Evolutionary conservation across 805 yeast genomes (phyloP), one percentile per base, ranked within the genome.

Genomic region (Sugiyamaella floridensis): DNA sequence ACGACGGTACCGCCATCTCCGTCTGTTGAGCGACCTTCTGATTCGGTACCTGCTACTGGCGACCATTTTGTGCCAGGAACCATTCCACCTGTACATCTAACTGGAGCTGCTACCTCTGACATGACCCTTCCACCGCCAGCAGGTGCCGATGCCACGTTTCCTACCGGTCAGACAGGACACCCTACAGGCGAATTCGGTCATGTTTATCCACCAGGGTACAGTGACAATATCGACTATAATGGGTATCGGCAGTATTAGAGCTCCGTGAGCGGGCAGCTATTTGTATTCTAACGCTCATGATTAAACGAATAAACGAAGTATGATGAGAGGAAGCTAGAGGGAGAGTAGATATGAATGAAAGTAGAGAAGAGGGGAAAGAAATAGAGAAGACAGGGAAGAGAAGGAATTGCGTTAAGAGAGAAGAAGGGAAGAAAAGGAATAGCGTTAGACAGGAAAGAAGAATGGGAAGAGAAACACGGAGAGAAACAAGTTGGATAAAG

Each of bases 231-330:
- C 18, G 59, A 57, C 28, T 55, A 57, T 41, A 52, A 54, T 28
- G 55, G 53, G 20, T 59, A 55, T 45, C 57, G 61, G 14, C 61
- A 56, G 48, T 57, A 53, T 29, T 58, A 50, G 40, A 29, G 43
- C 26, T 22, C 26, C 3, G 26, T 22, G 26, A 22, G 26, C 26
- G 26, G 26, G 26, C 26, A 22, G 26, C 26, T 22, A 22, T 22
- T 42, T 42, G 45, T 42, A 42, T 12, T 42, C 45, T 19, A 42
- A 32, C 37, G 37, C 37, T 32, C 37, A 32, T 32, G 37, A 32
- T 14, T 32, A 32, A 32, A 32, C n/a, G 37, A 32, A 32, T 32
- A 32, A 32, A 32, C 37, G 37, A 32, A 14, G 37, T 32, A 32
- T 14, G 37, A 32, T 11, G 12, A 14, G 37, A 32, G 34, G 34